Evolutionary conservation across 257 asterid species (phyloP), one percentile per base, ranked within the genome.

Genomic region (Solanum virginianum): DNA sequence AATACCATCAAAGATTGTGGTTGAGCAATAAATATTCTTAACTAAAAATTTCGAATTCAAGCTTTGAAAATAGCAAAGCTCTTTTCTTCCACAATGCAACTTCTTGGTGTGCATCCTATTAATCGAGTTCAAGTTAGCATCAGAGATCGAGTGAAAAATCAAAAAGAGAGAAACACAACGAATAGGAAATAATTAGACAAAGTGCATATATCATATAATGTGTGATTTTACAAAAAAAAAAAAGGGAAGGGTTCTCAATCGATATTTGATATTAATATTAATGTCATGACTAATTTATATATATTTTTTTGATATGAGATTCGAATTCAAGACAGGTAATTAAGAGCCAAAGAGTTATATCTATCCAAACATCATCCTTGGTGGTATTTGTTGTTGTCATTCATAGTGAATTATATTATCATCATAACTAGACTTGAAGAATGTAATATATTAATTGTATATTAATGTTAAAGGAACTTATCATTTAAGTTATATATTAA

Each of bases 91-190:
- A 1, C 11, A 22, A 4, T 63, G 10, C 1, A 10, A 24, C 41
- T 24, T 24, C 1, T 24, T 0, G 0, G 1, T 0, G 5, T 0
- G 2, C 24, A 24, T 63, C 0, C 5, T 1, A 24, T 24, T 63
- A 29, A 45, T 32, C 13, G 47, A 66, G 47, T 29, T 1, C 41
- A 65, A 65, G 6, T 2, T 1, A 3, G 9, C 29, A 29, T 5
- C 0, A 7, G 10, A 29, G 3, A 29, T 1, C 10, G 8, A 13
- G 3, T 68, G 49, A 32, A 36, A 68, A 68, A 1, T 17, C 2
- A 63, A 63, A 63, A 26, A 14, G 7, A 6, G 13, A 66, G 29
- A 16, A 32, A 32, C 0, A 26, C 5, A 4, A 26, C 2, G 0
- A 63, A 13, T 15, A 68, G n/a, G 0, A 68, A 68, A 36, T 32